Evolutionary conservation across 768 basidiomycete genomes (phyloP).

Genomic region (Tephrocybe sp.): DNA sequence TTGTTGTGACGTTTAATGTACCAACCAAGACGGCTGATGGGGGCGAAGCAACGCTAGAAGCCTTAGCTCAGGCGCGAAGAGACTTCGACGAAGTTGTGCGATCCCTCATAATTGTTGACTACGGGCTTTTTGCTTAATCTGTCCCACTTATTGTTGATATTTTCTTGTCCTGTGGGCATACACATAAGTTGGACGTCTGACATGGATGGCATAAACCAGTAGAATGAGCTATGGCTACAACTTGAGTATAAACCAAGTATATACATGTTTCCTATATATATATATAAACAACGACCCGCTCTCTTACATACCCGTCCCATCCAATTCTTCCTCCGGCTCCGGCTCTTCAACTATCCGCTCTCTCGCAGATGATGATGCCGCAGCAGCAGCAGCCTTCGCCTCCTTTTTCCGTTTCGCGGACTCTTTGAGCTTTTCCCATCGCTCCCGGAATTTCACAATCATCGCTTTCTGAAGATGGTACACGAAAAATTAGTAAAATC

Average conservation of each 20-base stretch:
- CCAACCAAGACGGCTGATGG: conserved; percentile 54
- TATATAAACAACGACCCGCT: not conserved
- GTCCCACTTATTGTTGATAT: conserved; percentile 2
- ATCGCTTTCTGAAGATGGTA: conserved; percentile 62
- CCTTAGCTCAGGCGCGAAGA: conserved; percentile 33
- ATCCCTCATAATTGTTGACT: conserved; percentile 69
- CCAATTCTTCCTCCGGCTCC: conserved; percentile 51
- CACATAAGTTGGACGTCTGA: not conserved
- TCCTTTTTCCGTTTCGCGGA: conserved; percentile 86
- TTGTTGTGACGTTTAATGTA: conserved; percentile 84
- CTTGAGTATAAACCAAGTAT: conserved; percentile 11
- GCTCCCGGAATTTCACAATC: conserved; percentile 80
- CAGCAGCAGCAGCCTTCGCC: conserved; percentile 56
- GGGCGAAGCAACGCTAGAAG: conserved; percentile 40
- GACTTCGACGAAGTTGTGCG: conserved; percentile 56
- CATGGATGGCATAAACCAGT: not conserved
- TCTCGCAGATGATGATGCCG: conserved; percentile 44
- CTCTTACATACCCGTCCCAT: conserved; percentile 29
- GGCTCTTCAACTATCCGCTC: conserved; percentile 78
- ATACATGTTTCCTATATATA: not conserved
- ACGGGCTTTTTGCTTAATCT: conserved; percentile 65
- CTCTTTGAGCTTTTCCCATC: conserved; percentile 90
- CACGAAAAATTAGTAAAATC: conserved; percentile 12
- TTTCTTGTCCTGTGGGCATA: no score
- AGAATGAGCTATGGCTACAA: conserved; percentile 13